phyloP scores from a whole-genome alignment of 176 grass and related monocot species.

The Secale cereale region DNA sequence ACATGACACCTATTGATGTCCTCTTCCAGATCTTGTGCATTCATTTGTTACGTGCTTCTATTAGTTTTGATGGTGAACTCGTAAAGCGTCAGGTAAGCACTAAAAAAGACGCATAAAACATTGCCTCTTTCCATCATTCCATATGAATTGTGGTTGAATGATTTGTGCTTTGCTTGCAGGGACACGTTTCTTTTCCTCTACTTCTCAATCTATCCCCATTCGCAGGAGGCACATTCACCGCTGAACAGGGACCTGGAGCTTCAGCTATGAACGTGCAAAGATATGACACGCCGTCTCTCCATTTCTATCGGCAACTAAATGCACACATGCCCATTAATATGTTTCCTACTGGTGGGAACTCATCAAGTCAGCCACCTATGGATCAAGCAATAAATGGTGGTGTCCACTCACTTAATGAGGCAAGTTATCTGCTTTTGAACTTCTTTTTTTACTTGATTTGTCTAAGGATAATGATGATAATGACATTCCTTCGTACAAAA shows the following conservation, averaged over 20 bases:
- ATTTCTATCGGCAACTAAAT: slow-evolving; percentile 37
- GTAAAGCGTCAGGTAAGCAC: slow-evolving; percentile 60
- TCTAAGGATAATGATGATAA: neutral
- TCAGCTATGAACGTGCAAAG: slow-evolving; percentile 21
- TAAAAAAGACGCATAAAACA: neutral
- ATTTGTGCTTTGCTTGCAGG: slow-evolving; percentile 41
- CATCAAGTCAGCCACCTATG: slow-evolving; percentile 14
- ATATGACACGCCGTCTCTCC: slow-evolving; percentile 18
- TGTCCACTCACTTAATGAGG: neutral
- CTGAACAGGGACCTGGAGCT: slow-evolving; percentile 19
- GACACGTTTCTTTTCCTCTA: slow-evolving; percentile 84
- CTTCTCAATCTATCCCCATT: slow-evolving; percentile 76
- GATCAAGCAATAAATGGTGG: neutral
- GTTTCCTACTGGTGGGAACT: slow-evolving; percentile 19
- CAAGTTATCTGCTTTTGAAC: slow-evolving; percentile 10
- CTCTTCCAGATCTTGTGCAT: slow-evolving; percentile 74
- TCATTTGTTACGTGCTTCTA: slow-evolving; percentile 83
- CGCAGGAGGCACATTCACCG: slow-evolving; percentile 28
- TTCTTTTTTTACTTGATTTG: neutral
- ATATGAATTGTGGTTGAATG: slow-evolving; percentile 10
- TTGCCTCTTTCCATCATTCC: neutral
- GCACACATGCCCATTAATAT: slow-evolving; percentile 42
- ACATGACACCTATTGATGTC: slow-evolving; percentile 27
- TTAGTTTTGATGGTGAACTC: slow-evolving; percentile 55
- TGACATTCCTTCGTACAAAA: neutral